Evolutionary conservation across 2,329 filamentous ascomycete species (phyloP).

Genomic region (Talaromyces sp.): DNA sequence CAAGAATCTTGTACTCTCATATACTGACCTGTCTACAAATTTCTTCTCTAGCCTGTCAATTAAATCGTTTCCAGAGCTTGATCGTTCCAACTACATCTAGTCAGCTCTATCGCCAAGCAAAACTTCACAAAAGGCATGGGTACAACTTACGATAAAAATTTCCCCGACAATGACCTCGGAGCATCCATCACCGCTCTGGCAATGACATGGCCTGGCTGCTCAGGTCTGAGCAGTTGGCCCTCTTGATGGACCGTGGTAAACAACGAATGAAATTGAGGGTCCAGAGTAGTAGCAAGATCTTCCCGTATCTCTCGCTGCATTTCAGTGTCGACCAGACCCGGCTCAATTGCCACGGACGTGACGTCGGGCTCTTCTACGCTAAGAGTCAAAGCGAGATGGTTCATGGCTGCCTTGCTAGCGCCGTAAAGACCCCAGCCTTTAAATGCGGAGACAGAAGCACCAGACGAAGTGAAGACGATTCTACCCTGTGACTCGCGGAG

Average conservation of each 20-base stretch:
- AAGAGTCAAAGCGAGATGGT: constrained; percentile 72
- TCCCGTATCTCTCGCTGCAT: constrained; percentile 83
- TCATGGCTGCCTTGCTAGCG: constrained; percentile 76
- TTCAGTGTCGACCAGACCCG: constrained; percentile 79
- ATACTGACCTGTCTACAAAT: not conserved
- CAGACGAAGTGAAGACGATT: constrained; percentile 76
- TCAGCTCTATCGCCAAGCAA: constrained; percentile 21
- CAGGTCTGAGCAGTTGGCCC: constrained; percentile 71
- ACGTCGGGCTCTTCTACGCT: constrained; percentile 74
- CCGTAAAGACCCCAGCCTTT: constrained; percentile 77
- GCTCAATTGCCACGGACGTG: constrained; percentile 67
- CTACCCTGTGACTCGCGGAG: constrained; percentile 66
- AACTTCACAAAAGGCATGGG: no score
- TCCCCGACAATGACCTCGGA: constrained; percentile 68
- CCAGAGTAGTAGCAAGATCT: constrained; percentile 57
- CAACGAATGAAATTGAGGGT: constrained; percentile 52
- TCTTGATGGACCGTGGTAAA: constrained; percentile 68
- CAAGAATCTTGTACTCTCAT: not conserved
- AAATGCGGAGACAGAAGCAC: constrained; percentile 66
- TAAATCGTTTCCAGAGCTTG: constrained; percentile 44
- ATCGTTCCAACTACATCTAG: constrained; percentile 43
- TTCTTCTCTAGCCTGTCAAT: not conserved
- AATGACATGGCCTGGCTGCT: constrained; percentile 82
- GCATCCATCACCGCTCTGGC: constrained; percentile 69
- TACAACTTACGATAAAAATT: constrained; percentile 55